Base-by-base conservation (phyloP, 305 asterid genomes). In the Rubia balearica region DNA sequence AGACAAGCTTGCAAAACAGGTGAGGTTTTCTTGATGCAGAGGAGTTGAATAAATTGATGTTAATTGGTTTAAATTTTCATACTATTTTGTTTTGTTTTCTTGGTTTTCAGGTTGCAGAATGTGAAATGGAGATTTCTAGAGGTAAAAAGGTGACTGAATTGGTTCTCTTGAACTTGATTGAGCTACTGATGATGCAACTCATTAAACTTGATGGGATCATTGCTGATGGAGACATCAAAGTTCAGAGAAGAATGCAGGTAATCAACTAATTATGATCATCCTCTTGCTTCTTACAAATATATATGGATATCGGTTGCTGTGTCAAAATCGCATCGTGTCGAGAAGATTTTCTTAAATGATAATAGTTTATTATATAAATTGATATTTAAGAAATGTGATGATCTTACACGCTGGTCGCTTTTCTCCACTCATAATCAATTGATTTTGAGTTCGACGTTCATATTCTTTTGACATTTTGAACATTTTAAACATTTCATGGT, bases 201-300 rank as follows among this genome's bases (percentile, higher is more conserved):
- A 89, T 93, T 27, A 89, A 90, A 71, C 78, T 93, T 74, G 97
- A 93, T 81, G 96, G 81, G 19, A 84, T 93, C 73, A 75, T 80
- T 79, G 98, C 96, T 71, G 94, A 89, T 79, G 98, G 98, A 78
- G 96, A 93, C 80, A 84, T 85, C 12, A 93, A 93, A 73, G 48
- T 83, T 46, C 96, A 90, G 65, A 88, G 98, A 75, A 88, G 96
- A 79, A 85, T 85, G 92, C 95, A 90, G 96, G 98, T 90, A 80
- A 13, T 2, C 27, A 61, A 63, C 2, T 14, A 27, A 45, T 30
- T 38, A 65, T n/a, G 62, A 46, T 30, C 48, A 46, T 59, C 5
- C 3, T 22, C 45, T 11, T 17, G 4, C 16, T 10, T 8, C 7
- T 45, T 43, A 5, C 45, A 30, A 45, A 56, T 56, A 56, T 9